Conservation (phyloP, 495 filamentous ascomycete genomes). For the Massariosphaeria phaeospora region DNA sequence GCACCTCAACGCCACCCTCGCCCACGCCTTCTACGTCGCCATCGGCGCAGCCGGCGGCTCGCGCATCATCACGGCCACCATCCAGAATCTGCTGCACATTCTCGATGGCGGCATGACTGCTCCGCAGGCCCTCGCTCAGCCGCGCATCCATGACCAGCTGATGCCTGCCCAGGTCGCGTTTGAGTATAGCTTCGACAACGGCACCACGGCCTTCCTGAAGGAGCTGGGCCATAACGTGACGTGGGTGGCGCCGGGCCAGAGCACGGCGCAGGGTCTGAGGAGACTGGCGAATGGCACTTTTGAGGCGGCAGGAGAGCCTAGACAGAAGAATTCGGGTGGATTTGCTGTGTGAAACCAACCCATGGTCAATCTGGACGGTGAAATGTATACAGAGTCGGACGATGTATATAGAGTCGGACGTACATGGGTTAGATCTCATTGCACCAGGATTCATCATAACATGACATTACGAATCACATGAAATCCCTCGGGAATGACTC, state of each 20-base stretch:
- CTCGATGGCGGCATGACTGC: slow-evolving; percentile 59
- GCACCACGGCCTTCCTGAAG: slow-evolving; percentile 60
- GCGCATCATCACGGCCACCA: slow-evolving; percentile 80
- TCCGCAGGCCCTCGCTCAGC: slow-evolving; percentile 56
- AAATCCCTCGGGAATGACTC: too few species aligned
- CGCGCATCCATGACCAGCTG: slow-evolving; percentile 80
- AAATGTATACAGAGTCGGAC: too few species aligned
- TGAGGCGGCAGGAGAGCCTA: slow-evolving; percentile 71
- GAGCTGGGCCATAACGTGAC: slow-evolving; percentile 67
- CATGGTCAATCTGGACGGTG: too few species aligned
- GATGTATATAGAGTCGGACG: too few species aligned
- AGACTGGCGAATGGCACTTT: slow-evolving; percentile 66
- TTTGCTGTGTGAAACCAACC: slow-evolving; percentile 55
- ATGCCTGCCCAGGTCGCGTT: slow-evolving; percentile 63
- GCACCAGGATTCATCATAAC: too few species aligned
- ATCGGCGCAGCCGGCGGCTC: slow-evolving; percentile 79
- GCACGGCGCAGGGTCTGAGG: slow-evolving; percentile 67
- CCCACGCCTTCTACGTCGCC: slow-evolving; percentile 62
- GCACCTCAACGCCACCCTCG: slow-evolving; percentile 54
- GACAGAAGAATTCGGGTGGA: slow-evolving; percentile 68
- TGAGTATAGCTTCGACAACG: slow-evolving; percentile 66
- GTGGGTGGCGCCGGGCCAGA: slow-evolving; percentile 59
- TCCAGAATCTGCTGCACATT: slow-evolving; percentile 67
- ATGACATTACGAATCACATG: too few species aligned
- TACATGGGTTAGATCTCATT: too few species aligned